Base-by-base conservation (phyloP, 495 filamentous ascomycete species). In the Penicillium lagena region DNA sequence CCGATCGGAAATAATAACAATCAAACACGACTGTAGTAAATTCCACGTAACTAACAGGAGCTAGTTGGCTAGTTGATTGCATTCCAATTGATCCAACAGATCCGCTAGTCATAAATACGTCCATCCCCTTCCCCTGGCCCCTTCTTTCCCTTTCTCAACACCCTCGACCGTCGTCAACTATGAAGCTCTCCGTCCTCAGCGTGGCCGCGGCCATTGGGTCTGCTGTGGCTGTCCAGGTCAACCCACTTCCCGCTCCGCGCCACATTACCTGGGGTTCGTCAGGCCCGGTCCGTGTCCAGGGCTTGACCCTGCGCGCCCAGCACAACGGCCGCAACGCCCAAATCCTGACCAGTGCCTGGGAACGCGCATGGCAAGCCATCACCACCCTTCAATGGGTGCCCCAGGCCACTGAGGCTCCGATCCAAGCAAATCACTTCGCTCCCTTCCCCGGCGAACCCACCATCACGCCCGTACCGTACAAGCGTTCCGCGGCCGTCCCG, bases 201-300 rank as follows among this genome's bases (percentile, higher is more conserved):
- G 54, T 65, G 42, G 46, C 52, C 28, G 42, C 54, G n/a, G 46
- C 63, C 36, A 53, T 45, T 34, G 50, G 64, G 30, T 43, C 55
- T n/a, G 60, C 55, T 9, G 56, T 51, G 11, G 69, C 68, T 34
- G 73, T 79, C 39, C 60, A 58, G 33, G 76, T 75, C 43, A 79
- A 78, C 47, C 76, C 76, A 35, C 65, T 80, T 36, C 76, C 76
- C 37, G 73, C 73, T 30, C 76, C 76, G 11, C 66, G 65, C 42
- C 64, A 68, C 42, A 77, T 80, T 52, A 61, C 66, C 37, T 80
- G 76, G 76, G 74, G 72, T 6, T 60, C 60, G 13, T 70, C 72
- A 9, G 76, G 75, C n/a, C 63, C 76, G 15, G 71, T 71, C 39
- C 40, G 56, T 12, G 58, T 77, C 1, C 49, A 51, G 6, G 29